phyloP scores from a whole-genome alignment of 176 grass and related monocot genomes.

The Elymus sibiricus region DNA sequence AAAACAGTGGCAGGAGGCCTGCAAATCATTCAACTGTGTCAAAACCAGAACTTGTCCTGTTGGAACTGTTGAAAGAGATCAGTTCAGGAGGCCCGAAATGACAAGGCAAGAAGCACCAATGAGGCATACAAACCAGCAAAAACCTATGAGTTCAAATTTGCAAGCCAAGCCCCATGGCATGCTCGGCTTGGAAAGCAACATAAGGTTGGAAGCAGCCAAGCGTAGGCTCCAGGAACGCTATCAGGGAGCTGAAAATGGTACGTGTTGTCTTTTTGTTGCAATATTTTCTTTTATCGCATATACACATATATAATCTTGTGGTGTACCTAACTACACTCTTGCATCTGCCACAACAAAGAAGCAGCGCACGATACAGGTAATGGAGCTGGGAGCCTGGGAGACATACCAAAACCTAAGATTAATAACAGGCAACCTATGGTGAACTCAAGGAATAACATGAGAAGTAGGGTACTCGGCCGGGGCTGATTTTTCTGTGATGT shows the following conservation, averaged over 20 bases:
- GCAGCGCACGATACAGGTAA: conserved; percentile 77
- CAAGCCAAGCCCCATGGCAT: conserved; percentile 25
- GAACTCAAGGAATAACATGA: conserved; percentile 53
- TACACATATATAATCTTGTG: not conserved
- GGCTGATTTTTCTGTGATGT: conserved; percentile 28
- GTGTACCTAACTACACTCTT: conserved; percentile 11
- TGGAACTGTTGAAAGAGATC: conserved; percentile 26
- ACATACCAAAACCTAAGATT: conserved; percentile 66
- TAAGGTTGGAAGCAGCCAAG: conserved; percentile 68
- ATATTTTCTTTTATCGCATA: not conserved
- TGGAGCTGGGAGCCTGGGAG: conserved; percentile 57
- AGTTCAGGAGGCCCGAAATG: conserved; percentile 39
- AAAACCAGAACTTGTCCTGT: conserved; percentile 17
- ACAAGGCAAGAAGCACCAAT: conserved; percentile 24
- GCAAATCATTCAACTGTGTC: conserved; percentile 11
- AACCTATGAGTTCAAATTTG: conserved; percentile 16
- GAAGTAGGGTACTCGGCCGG: conserved; percentile 38
- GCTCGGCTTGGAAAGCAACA: conserved; percentile 47
- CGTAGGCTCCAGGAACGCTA: conserved; percentile 83
- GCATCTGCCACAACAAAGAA: conserved; percentile 61
- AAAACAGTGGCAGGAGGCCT: conserved; percentile 21
- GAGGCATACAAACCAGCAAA: conserved; percentile 49
- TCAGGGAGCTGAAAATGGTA: conserved; percentile 89
- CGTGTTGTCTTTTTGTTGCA: not conserved
- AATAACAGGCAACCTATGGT: conserved; percentile 42